These are phyloP conservation scores for Fragaria iinumae DNA, from an alignment of 306 rosid species.

Conservation along the genomic window DNA sequence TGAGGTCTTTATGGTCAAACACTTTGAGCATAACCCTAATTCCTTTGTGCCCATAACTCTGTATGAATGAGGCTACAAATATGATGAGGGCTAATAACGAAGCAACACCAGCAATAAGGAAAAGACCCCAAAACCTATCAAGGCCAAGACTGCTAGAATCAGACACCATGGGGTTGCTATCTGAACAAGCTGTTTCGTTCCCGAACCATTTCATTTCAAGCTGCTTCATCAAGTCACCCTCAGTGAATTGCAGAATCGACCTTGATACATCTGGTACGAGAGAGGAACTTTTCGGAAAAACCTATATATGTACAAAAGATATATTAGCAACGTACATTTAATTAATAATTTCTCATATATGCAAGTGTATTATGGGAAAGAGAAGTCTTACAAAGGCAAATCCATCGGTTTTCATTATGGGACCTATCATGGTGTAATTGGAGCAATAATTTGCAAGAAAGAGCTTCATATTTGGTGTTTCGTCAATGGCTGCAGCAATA, in stretches of 20 bases:
- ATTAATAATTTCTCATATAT: no score
- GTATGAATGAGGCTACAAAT: slow-evolving; percentile 33
- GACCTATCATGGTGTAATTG: slow-evolving; percentile 29
- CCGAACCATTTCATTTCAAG: slow-evolving; percentile 57
- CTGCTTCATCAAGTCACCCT: slow-evolving; percentile 49
- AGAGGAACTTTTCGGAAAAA: slow-evolving; percentile 49
- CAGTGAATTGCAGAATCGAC: slow-evolving; percentile 54
- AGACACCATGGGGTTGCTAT: slow-evolving; percentile 29
- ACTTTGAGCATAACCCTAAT: slow-evolving; percentile 16
- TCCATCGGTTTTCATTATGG: slow-evolving; percentile 29
- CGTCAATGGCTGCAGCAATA: slow-evolving; percentile 43
- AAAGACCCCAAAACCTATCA: slow-evolving; percentile 66
- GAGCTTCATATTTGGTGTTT: slow-evolving; percentile 24
- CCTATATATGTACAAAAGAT: slow-evolving; percentile 13
- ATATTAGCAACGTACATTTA: not conserved
- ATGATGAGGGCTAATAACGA: slow-evolving; percentile 35
- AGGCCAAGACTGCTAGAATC: slow-evolving; percentile 48
- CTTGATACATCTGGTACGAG: slow-evolving; percentile 60
- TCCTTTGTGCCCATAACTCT: slow-evolving; percentile 29
- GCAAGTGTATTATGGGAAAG: not conserved
- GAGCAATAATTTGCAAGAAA: slow-evolving; percentile 35
- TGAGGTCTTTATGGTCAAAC: slow-evolving; percentile 29
- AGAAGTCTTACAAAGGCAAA: slow-evolving; percentile 38
- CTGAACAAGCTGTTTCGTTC: slow-evolving; percentile 20
- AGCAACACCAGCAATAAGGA: slow-evolving; percentile 46